Base-by-base conservation (phyloP, 169 alveolate species). In the Plasmodium blacklocki region DNA sequence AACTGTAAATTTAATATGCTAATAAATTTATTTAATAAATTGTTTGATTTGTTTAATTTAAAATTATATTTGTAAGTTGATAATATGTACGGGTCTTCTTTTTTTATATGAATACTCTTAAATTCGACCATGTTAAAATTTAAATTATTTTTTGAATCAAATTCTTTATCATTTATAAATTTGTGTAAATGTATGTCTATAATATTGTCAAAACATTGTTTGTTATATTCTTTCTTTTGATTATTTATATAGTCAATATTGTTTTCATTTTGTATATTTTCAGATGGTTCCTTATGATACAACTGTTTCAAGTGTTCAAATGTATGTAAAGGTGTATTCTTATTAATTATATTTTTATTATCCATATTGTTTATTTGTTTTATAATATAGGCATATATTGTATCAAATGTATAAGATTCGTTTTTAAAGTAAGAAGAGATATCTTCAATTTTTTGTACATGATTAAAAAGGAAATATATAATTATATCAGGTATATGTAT, bases 21-120 rank as follows among this genome's bases (percentile, higher is more conserved):
- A n/a, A 83, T 83, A 67, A 56, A 83, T 68, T 83, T 83, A 62
- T 56, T 67, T 19, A 83, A 63, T 54, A 83, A 29, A 83, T 56
- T 54, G 12, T 78, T 68, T 12, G 91, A 68, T 19, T 83, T 83
- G 39, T 83, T 83, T 83, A 83, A 83, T 45, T 68, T 29, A 66
- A 83, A 83, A 26, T 56, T 26, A 56, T 26, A 68, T 54, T 83
- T 68, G 32, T 68, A 63, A 15, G 59, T 63, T 9, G 60, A 49
- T 54, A 83, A 47, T 18, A 63, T 68, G 47, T 6, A 39, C 5
- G 47, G 47, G 11, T 39, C 47, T 50, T 68, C 63, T 8, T 45
- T 83, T 56, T 56, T 83, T 18, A 83, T 83, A 52, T 19, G 19
- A 15, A 49, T 26, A 15, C 59, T 83, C 21, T 49, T 68, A 26